Evolutionary conservation across 164 flowering plant genomes (phyloP).

Genomic region (Litsea cubeba): DNA sequence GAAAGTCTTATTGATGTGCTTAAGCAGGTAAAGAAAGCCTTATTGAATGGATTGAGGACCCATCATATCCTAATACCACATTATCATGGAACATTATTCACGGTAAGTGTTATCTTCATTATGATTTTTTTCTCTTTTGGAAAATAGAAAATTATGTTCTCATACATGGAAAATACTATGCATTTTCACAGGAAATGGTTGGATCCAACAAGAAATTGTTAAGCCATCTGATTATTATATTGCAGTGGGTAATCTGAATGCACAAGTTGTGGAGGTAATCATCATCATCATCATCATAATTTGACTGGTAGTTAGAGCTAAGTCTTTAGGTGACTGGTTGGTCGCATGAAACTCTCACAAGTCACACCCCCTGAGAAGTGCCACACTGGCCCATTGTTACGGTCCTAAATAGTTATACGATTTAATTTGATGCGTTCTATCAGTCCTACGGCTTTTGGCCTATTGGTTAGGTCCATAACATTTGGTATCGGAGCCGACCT

Average conservation of each 20-base stretch:
- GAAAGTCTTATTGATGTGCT: not conserved
- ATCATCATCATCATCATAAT: not conserved
- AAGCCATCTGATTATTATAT: slow-evolving; percentile 50
- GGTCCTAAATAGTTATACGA: too few relatives aligned
- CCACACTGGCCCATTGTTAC: too few relatives aligned
- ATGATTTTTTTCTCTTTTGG: not conserved
- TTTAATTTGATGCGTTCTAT: too few relatives aligned
- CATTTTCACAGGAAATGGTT: slow-evolving; percentile 50
- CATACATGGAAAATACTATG: too few relatives aligned
- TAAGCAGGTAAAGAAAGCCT: slow-evolving; percentile 65
- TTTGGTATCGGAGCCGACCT: too few relatives aligned
- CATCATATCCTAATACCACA: slow-evolving; percentile 61
- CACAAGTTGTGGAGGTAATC: slow-evolving; percentile 49
- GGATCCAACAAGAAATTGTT: slow-evolving; percentile 39
- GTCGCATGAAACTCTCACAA: too few relatives aligned
- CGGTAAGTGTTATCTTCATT: slow-evolving; percentile 35
- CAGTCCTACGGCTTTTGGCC: too few relatives aligned
- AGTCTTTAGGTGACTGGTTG: too few relatives aligned
- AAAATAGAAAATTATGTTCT: too few relatives aligned
- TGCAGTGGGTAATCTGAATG: slow-evolving; percentile 59
- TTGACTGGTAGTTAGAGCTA: too few relatives aligned
- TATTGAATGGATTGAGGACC: slow-evolving; percentile 60
- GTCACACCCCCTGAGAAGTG: too few relatives aligned
- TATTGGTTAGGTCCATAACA: too few relatives aligned
- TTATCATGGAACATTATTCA: slow-evolving; percentile 66